These are phyloP conservation scores for Sporothrix euskadiensis DNA, from an alignment of 2,329 filamentous ascomycete species.

Conservation along the genomic window DNA sequence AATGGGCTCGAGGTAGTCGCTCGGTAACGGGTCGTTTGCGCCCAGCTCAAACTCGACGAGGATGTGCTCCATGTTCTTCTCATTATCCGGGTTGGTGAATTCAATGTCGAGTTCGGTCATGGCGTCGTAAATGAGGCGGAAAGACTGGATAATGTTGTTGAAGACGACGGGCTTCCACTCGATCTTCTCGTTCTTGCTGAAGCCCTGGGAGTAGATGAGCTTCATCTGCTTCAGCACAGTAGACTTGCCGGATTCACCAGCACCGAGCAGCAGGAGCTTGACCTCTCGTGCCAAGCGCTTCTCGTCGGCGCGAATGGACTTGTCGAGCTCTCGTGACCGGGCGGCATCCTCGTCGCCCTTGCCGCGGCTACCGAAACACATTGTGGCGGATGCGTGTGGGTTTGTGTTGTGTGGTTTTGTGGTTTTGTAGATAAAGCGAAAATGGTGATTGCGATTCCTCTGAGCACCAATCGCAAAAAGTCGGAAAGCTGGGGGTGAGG, in stretches of 20 bases:
- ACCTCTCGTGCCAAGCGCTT: slow-evolving; percentile 84
- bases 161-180: slow-evolving; percentile 96
- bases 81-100: slow-evolving; percentile 76
- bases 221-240: slow-evolving; percentile 99
- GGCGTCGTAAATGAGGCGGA: slow-evolving; percentile 84
- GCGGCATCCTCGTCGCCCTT: slow-evolving; percentile 51
- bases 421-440: background rate
- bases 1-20: slow-evolving; percentile 77
- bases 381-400: slow-evolving; percentile 41
- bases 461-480: background rate
- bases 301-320: slow-evolving; percentile 80
- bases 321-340: slow-evolving; percentile 78
- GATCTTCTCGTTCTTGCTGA: slow-evolving; percentile 83
- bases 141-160: slow-evolving; percentile 89
- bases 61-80: slow-evolving; percentile 78
- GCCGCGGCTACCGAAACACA: slow-evolving; percentile 65
- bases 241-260: slow-evolving; percentile 93
- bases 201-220: slow-evolving; percentile 91
- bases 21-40: slow-evolving; percentile 76
- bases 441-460: background rate
- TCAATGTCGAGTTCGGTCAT: slow-evolving; percentile 82
- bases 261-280: slow-evolving; percentile 85
- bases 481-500: slow-evolving; percentile 10
- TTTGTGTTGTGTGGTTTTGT: background rate
- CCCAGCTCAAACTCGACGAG: slow-evolving; percentile 79